Percentiles rank a stretch among this genome's conserved stretches.
Evolutionary conservation across 176 grass and related monocot species (phyloP).

Genomic region (Lolium perenne): DNA sequence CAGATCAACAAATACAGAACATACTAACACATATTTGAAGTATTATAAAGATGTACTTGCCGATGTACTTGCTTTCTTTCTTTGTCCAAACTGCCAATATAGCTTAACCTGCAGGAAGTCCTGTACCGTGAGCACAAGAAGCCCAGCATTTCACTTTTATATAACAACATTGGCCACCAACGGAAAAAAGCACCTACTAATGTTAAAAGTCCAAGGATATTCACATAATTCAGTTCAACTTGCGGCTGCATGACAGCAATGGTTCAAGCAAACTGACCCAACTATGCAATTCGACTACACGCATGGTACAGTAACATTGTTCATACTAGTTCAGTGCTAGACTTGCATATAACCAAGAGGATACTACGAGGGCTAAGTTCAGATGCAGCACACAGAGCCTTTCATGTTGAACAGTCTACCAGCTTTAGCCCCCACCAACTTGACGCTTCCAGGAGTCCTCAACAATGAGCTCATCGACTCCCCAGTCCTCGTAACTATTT

Average conservation of each 20-base stretch:
- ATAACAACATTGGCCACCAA: background rate
- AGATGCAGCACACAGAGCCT: background rate
- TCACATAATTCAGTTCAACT: background rate
- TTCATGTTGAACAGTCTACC: background rate
- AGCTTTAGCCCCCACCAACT: slow-evolving; percentile 66
- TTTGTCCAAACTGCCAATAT: too few relatives aligned
- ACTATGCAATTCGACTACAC: background rate
- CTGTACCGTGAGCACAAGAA: too few relatives aligned
- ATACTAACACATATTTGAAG: too few relatives aligned
- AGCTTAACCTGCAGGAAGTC: too few relatives aligned
- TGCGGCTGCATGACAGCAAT: background rate
- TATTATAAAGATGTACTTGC: too few relatives aligned
- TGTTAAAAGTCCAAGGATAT: background rate
- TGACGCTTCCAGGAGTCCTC: slow-evolving; percentile 91
- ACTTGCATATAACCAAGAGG: background rate
- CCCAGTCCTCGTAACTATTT: slow-evolving; percentile 85
- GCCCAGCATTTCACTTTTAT: too few relatives aligned
- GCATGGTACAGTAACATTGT: slow-evolving; percentile 1
- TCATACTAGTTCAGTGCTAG: background rate
- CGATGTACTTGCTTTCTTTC: too few relatives aligned
- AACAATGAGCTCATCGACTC: slow-evolving; percentile 85
- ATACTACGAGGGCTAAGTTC: slow-evolving; percentile 27
- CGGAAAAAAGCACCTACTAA: background rate
- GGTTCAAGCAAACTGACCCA: slow-evolving; percentile 13
- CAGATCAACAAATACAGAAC: too few relatives aligned